phyloP scores from a whole-genome alignment of 2,329 filamentous ascomycete species.

The Aspergillus caelatus region DNA sequence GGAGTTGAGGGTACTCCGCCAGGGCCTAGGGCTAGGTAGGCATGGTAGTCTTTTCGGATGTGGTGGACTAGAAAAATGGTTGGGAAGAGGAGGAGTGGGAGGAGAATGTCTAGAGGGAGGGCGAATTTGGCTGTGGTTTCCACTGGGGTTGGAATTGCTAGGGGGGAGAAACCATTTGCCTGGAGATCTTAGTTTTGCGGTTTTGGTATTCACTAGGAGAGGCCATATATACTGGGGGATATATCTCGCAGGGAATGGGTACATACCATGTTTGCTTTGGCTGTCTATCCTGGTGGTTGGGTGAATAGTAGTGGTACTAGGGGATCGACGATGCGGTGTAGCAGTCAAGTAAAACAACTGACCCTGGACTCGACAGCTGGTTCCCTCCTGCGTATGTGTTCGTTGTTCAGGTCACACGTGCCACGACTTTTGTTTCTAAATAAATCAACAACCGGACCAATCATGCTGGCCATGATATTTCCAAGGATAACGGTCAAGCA shows the following conservation, averaged over 20 bases:
- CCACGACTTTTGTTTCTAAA: background rate
- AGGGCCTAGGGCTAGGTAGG: slow-evolving; percentile 76
- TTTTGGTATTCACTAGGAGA: background rate
- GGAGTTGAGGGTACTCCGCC: slow-evolving; percentile 78
- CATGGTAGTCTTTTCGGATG: slow-evolving; percentile 63
- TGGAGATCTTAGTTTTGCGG: background rate
- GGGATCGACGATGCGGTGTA: background rate
- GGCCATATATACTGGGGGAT: background rate
- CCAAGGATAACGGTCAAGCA: background rate
- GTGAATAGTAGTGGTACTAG: background rate
- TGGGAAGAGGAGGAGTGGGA: slow-evolving; percentile 43
- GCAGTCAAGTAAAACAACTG: background rate
- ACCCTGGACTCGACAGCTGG: background rate
- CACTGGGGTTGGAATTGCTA: background rate
- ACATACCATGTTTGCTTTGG: slow-evolving; percentile 2
- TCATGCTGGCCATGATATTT: background rate
- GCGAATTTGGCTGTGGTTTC: background rate
- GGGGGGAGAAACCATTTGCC: background rate
- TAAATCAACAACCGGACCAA: background rate
- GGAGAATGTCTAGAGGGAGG: slow-evolving; percentile 4
- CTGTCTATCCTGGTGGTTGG: background rate
- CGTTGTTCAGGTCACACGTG: background rate
- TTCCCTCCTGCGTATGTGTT: background rate
- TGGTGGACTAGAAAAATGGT: slow-evolving; percentile 60
- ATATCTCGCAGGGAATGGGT: background rate